These are phyloP conservation scores for Jatropha podagrica DNA, from an alignment of 441 rosid species.

Conservation along the genomic window DNA sequence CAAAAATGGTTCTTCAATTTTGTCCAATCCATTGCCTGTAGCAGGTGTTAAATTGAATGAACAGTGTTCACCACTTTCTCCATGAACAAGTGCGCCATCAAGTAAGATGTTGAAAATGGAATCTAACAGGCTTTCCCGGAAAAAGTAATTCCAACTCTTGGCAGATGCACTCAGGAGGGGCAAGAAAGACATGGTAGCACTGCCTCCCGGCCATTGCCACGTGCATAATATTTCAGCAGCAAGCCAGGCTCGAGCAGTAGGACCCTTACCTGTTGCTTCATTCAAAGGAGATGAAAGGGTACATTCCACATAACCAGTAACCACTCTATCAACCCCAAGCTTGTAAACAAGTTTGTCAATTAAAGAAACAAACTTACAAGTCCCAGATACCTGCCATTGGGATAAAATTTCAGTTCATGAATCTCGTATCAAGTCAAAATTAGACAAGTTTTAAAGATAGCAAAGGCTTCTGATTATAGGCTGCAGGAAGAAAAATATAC, in stretches of 20 bases:
- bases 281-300: slow-evolving; percentile 22
- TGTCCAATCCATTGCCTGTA: slow-evolving; percentile 47
- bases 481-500: background rate
- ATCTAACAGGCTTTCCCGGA: slow-evolving; percentile 50
- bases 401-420: slow-evolving; percentile 22
- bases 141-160: slow-evolving; percentile 38
- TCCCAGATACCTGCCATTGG: slow-evolving; percentile 54
- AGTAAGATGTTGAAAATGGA: slow-evolving; percentile 72
- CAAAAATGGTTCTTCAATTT: slow-evolving; percentile 66
- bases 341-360: slow-evolving; percentile 62
- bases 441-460: background rate
- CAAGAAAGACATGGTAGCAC: slow-evolving; percentile 65
- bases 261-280: slow-evolving; percentile 32
- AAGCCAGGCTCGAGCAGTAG: slow-evolving; percentile 76
- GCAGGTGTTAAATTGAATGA: slow-evolving; percentile 44
- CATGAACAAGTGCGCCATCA: slow-evolving; percentile 80
- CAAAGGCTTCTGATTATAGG: background rate
- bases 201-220: slow-evolving; percentile 96
- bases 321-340: slow-evolving; percentile 59
- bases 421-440: background rate
- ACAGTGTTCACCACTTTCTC: slow-evolving; percentile 38
- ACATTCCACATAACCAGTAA: slow-evolving; percentile 32
- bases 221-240: slow-evolving; percentile 88
- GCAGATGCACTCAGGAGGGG: slow-evolving; percentile 59
- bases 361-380: slow-evolving; percentile 61